Base-by-base conservation (phyloP, 257 asterid genomes). In the Forsythia suspensa region DNA sequence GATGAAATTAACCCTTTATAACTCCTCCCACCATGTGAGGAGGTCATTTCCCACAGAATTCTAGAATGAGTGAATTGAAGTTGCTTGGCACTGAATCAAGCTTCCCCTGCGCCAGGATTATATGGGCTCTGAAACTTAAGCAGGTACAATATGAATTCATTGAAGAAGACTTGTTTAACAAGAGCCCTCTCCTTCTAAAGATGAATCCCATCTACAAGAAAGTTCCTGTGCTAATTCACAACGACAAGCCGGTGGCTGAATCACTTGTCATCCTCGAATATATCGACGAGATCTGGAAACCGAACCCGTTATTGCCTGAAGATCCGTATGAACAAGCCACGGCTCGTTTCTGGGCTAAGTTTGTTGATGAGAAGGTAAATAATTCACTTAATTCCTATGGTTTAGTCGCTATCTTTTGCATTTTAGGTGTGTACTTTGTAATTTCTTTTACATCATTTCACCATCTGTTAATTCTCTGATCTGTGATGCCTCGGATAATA, bases 271-370 rank as follows among this genome's bases (percentile, higher is more conserved):
- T 86, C 63, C 81, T 90, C 65, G 86, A 88, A 72, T 88, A 88
- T 68, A 77, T 90, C n/a, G 85, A 88, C 21, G 90, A 90, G 18
- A 80, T 86, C 4, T 89, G 90, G 88, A 78, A 79, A 36, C 39
- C 40, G 42, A 46, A 24, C 79, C 78, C 84, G n/a, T 3, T 80
- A 8, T 78, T 86, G 81, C 90, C 88, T 4, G 29, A 74, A 70
- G 88, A 88, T 83, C 88, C 92, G 1, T 69, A 76, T 48, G 85
- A 88, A n/a, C 68, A 86, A 68, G 81, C 91, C 41, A 4, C 46
- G 63, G 90, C 86, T 59, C 89, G 89, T 73, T 88, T 88, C 81
- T 89, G 88, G 90, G 91, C 92, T 40, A 85, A 76, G 74, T 82
- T 79, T 73, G 82, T 75, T 42, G 94, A 90, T 79, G 87, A 90